Conservation (phyloP, 225 moss, liverwort and hornwort species). For the Polytrichum commune region DNA sequence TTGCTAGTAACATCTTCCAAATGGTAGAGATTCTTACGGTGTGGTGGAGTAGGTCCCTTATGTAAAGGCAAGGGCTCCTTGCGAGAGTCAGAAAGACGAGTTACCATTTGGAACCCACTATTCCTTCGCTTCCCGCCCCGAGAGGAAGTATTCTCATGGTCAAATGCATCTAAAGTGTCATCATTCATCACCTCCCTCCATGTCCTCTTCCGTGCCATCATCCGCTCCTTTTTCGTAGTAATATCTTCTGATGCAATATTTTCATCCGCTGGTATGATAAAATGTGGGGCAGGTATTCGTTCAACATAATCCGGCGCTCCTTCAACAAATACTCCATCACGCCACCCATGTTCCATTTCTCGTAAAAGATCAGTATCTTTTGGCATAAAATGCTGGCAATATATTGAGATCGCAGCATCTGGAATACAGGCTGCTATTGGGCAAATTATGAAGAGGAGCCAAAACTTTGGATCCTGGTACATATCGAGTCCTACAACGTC, state of each 20-base stretch:
- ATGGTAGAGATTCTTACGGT: neutral
- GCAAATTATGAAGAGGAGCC: slow-evolving; percentile 58
- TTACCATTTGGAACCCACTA: slow-evolving; percentile 57
- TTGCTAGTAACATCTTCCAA: neutral
- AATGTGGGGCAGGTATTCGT: slow-evolving; percentile 21
- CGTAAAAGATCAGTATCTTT: slow-evolving; percentile 46
- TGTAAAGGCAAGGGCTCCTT: neutral
- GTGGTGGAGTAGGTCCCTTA: slow-evolving; percentile 4
- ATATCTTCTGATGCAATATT: neutral
- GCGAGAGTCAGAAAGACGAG: neutral
- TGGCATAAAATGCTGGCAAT: slow-evolving; percentile 9
- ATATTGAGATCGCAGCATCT: slow-evolving; percentile 33
- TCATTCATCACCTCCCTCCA: slow-evolving; percentile 45
- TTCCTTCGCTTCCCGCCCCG: slow-evolving; percentile 27
- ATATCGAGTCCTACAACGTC: slow-evolving; percentile 24
- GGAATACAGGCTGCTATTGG: slow-evolving; percentile 56
- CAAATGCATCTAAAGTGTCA: slow-evolving; percentile 32
- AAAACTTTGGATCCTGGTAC: slow-evolving; percentile 41
- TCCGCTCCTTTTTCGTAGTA: slow-evolving; percentile 1
- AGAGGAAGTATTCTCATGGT: neutral
- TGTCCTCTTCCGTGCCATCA: slow-evolving; percentile 10
- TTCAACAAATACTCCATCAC: slow-evolving; percentile 33
- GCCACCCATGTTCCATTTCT: slow-evolving; percentile 88
- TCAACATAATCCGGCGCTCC: slow-evolving; percentile 57
- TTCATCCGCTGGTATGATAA: neutral